Conservation (phyloP, 495 filamentous ascomycete species). For the Neurospora tetraspora region DNA sequence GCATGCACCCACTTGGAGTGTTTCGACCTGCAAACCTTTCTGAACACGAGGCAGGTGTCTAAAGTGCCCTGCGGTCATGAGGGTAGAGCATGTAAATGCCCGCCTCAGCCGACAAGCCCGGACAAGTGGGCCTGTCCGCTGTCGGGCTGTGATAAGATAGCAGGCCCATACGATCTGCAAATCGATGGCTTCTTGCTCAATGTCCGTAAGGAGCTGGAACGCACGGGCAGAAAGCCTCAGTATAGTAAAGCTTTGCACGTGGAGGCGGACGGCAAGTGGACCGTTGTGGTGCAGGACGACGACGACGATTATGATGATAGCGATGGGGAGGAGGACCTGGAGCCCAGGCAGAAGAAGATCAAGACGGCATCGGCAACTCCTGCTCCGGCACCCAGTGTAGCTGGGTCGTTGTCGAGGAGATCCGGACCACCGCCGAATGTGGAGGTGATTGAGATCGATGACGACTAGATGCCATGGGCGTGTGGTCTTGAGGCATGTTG, state of each 20-base stretch:
- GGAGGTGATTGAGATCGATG: slow-evolving; percentile 16
- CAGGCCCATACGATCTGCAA: slow-evolving; percentile 55
- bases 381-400: background rate
- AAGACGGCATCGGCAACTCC: background rate
- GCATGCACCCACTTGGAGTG: slow-evolving; percentile 62
- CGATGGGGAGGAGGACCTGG: slow-evolving; percentile 1
- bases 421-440: slow-evolving; percentile 2
- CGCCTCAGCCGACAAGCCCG: slow-evolving; percentile 41
- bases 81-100: slow-evolving; percentile 20
- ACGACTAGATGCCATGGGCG: background rate
- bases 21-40: slow-evolving; percentile 78
- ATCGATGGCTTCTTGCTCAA: slow-evolving; percentile 61
- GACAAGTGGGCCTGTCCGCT: slow-evolving; percentile 80
- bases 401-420: background rate
- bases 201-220: slow-evolving; percentile 42
- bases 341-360: background rate
- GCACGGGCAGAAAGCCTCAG: slow-evolving; percentile 23
- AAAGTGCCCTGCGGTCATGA: slow-evolving; percentile 16
- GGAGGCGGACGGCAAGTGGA: slow-evolving; percentile 50
- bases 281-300: slow-evolving; percentile 21
- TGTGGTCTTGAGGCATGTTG: background rate
- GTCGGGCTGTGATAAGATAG: slow-evolving; percentile 50
- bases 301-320: slow-evolving; percentile 19
- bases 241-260: slow-evolving; percentile 50
- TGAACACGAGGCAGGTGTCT: slow-evolving; percentile 47